A percentile compares a stretch with the other conserved stretches of the same genome.
phyloP scores from a whole-genome alignment of 2,329 filamentous ascomycete genomes.

The Aspergillus uvarum region DNA sequence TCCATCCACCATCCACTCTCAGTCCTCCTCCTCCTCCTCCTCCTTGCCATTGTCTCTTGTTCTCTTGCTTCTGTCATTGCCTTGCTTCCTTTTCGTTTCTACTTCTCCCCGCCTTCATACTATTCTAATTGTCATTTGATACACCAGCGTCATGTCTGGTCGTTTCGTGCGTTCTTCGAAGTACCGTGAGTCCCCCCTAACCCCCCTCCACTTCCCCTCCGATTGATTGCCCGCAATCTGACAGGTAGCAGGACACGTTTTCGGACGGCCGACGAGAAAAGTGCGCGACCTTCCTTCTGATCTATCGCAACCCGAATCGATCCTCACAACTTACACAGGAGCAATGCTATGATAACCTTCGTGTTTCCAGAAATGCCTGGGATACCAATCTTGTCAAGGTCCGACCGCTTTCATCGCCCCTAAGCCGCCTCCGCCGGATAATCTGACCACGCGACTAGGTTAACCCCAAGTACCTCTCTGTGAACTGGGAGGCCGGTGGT shows the following conservation, averaged over 20 bases:
- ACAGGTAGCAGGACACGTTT: conserved; percentile 79
- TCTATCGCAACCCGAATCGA: neutral
- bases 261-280: conserved; percentile 91
- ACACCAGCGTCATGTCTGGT: conserved; percentile 57
- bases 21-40: conserved; percentile 9
- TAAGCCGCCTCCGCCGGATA: conserved; percentile 16
- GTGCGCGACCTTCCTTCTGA: conserved; percentile 36
- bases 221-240: conserved; percentile 28
- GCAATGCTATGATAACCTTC: conserved; percentile 96
- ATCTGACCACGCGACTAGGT: conserved; percentile 55
- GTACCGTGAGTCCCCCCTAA: conserved; percentile 58
- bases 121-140: neutral
- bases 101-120: neutral
- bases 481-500: conserved; percentile 97
- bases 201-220: conserved; percentile 15
- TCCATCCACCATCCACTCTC: conserved; percentile 4
- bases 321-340: conserved; percentile 54
- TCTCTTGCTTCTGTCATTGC: conserved; percentile 13
- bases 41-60: conserved; percentile 19
- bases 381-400: conserved; percentile 98
- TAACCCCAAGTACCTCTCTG: conserved; percentile 91
- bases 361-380: conserved; percentile 98
- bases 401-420: conserved; percentile 39
- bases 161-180: conserved; percentile 73
- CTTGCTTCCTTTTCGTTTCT: conserved; percentile 16